Conservation (phyloP, 139 green algal species). For the Closterium sp. region DNA sequence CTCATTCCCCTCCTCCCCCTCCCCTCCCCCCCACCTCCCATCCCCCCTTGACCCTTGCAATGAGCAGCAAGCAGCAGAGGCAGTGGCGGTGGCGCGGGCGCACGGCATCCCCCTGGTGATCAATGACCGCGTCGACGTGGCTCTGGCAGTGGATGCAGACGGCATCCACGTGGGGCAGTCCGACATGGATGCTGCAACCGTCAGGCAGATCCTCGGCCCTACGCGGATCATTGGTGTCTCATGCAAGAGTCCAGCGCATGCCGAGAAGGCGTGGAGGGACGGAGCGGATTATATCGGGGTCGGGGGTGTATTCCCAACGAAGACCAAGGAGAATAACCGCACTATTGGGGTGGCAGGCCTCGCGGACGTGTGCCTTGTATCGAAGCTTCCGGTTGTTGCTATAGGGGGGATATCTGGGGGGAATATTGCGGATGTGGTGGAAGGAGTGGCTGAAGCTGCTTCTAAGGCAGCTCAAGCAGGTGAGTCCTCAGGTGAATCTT, state of each 20-base stretch:
- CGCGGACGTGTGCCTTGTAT: conserved; percentile 55
- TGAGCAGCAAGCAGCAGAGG: conserved; percentile 40
- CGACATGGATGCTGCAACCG: conserved; percentile 71
- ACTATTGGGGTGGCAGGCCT: conserved; percentile 75
- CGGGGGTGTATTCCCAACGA: conserved; percentile 72
- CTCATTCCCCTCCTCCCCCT: not conserved
- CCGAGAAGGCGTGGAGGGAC: conserved; percentile 57
- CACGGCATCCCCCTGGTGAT: conserved; percentile 80
- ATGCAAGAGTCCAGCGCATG: conserved; percentile 72
- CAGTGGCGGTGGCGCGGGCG: conserved; percentile 25
- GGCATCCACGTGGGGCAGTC: conserved; percentile 84
- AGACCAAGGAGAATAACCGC: conserved; percentile 75
- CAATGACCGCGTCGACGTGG: conserved; percentile 92
- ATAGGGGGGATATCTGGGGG: conserved; percentile 78
- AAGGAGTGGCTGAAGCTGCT: not conserved
- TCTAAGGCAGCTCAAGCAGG: not conserved
- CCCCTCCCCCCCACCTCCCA: not conserved
- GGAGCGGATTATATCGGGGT: conserved; percentile 89
- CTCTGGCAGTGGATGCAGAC: conserved; percentile 77
- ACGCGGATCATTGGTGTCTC: conserved; percentile 81
- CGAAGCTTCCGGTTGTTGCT: conserved; percentile 77
- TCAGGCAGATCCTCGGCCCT: conserved; percentile 67
- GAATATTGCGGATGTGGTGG: conserved; percentile 58
- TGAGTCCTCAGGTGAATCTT: not conserved
- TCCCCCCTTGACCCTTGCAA: not conserved